phyloP scores from a whole-genome alignment of 176 grass and related monocot genomes.

The Aegilops speltoides region DNA sequence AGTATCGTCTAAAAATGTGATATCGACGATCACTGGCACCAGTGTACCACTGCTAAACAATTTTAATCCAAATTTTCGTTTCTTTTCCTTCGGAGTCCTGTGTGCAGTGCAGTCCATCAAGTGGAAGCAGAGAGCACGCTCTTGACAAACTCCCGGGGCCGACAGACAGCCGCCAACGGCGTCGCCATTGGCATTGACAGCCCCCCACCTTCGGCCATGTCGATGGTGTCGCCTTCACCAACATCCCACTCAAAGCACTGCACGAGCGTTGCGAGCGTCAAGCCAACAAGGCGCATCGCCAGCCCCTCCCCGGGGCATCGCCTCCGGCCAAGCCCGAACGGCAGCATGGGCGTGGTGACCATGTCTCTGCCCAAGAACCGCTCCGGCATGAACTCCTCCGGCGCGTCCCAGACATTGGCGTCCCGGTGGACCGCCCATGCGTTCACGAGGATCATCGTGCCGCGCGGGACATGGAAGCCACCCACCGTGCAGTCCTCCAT shows the following conservation, averaged over 20 bases:
- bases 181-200: constrained; percentile 21
- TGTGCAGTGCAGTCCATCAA: not conserved
- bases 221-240: not conserved
- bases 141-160: constrained; percentile 3
- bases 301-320: constrained; percentile 55
- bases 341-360: constrained; percentile 31
- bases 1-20: too few species aligned
- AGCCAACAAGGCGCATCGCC: constrained; percentile 30
- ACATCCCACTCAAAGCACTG: constrained; percentile 69
- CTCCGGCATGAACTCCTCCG: not conserved
- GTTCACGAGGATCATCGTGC: constrained; percentile 68
- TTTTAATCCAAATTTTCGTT: not conserved
- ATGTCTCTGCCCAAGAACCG: not conserved
- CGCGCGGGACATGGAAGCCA: constrained; percentile 24
- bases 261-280: constrained; percentile 40
- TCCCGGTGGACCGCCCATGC: constrained; percentile 56
- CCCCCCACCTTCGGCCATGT: constrained; percentile 43
- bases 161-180: constrained; percentile 4
- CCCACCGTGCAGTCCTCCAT: constrained; percentile 47
- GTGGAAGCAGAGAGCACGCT: not conserved
- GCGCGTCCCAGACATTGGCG: constrained; percentile 44
- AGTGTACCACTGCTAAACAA: too few species aligned
- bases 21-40: too few species aligned
- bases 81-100: not conserved
- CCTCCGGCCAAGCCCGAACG: constrained; percentile 62